Evolutionary conservation across 192 early-diverging fungal species (phyloP).

Genomic region (Coemansia sp.): DNA sequence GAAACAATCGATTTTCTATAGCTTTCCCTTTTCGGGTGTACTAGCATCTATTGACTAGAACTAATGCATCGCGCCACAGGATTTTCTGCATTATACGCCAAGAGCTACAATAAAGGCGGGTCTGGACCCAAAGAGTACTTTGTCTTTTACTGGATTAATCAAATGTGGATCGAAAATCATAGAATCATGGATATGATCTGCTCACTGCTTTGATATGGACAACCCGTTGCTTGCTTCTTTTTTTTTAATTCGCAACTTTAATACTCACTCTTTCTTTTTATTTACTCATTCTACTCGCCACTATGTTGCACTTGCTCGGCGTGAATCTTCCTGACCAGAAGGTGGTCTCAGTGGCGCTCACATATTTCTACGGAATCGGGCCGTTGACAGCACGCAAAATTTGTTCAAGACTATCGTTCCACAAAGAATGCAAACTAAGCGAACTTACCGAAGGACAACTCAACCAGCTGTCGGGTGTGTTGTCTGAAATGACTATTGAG

Average conservation of each 20-base stretch:
- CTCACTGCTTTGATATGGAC: not conserved
- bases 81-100: not conserved
- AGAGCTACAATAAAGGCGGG: not conserved
- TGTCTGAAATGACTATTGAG: slow-evolving; percentile 88
- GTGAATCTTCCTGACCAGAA: slow-evolving; percentile 94
- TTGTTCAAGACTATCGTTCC: slow-evolving; percentile 81
- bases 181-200: not conserved
- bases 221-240: not conserved
- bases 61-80: not conserved
- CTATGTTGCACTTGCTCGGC: slow-evolving; percentile 87
- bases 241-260: not conserved
- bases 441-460: slow-evolving; percentile 88
- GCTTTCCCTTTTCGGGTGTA: not conserved
- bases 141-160: not conserved
- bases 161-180: not conserved
- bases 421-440: slow-evolving; percentile 79
- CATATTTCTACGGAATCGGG: slow-evolving; percentile 92
- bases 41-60: not conserved
- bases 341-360: slow-evolving; percentile 77
- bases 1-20: not conserved
- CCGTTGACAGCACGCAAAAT: slow-evolving; percentile 68
- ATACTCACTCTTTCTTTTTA: not conserved
- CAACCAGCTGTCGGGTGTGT: slow-evolving; percentile 78
- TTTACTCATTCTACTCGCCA: not conserved
- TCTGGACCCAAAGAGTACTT: not conserved